These are phyloP conservation scores for Phlebiopsis flavidoalba DNA, from an alignment of 768 basidiomycete species.

Conservation along the genomic window DNA sequence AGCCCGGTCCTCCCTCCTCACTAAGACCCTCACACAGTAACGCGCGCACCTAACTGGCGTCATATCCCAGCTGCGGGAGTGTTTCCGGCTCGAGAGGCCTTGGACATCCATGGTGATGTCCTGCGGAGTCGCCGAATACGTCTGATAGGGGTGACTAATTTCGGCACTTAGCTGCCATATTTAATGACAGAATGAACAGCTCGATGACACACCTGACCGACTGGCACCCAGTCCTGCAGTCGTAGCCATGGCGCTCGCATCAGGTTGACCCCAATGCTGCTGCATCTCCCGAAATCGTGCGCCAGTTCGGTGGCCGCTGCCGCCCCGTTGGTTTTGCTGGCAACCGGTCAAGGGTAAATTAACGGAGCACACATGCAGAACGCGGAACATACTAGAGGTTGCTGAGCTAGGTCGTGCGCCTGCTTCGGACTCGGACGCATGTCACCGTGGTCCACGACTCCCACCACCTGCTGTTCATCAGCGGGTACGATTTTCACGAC, in stretches of 20 bases:
- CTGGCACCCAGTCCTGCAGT: not conserved
- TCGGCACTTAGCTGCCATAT: not conserved
- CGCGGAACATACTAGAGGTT: not conserved
- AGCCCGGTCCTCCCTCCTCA: not conserved
- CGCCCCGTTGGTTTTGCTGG: conserved; percentile 7
- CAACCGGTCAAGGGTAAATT: not conserved
- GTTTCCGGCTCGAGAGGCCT: conserved; percentile 21
- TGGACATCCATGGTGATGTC: conserved; percentile 20
- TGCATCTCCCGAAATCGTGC: conserved; percentile 8
- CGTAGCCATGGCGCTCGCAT: conserved; percentile 3
- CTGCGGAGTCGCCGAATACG: conserved; percentile 3
- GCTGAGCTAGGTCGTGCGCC: conserved; percentile 7
- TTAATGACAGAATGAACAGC: not conserved
- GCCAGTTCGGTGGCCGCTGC: conserved; percentile 3
- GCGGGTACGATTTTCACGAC: conserved; percentile 7
- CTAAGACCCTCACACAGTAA: not conserved
- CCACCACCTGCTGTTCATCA: not conserved
- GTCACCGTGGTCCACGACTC: conserved; percentile 1
- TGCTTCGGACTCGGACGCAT: conserved; percentile 10
- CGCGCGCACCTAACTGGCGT: conserved; percentile 18
- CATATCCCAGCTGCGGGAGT: conserved; percentile 23
- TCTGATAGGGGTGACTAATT: not conserved
- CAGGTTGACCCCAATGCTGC: conserved; percentile 1
- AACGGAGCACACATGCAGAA: not conserved
- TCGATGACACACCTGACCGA: conserved; percentile 2